Conservation (phyloP, 2,329 filamentous ascomycete genomes). For the Ophiostoma angusticollis region DNA sequence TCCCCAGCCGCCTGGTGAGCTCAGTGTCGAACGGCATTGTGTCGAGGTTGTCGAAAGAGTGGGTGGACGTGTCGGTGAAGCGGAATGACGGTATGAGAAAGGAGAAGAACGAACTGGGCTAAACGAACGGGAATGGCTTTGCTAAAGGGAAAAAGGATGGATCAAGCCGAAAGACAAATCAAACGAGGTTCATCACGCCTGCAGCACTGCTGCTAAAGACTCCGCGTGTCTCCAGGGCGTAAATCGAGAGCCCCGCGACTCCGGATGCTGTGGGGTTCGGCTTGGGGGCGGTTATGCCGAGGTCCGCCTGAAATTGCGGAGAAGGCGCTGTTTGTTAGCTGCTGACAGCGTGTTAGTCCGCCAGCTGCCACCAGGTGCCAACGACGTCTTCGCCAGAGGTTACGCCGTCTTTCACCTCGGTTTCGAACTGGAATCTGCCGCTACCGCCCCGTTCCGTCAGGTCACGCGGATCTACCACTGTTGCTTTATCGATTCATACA, state of each 20-base stretch:
- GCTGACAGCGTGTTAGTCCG: neutral
- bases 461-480: no score
- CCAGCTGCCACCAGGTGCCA: neutral
- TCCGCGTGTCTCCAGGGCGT: neutral
- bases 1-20: conserved; percentile 44
- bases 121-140: no score
- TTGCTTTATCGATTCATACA: no score
- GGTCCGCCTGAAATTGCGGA: conserved; percentile 8
- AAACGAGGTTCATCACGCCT: no score
- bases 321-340: neutral
- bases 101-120: neutral
- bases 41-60: neutral
- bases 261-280: conserved; percentile 2
- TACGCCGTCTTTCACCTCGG: no score
- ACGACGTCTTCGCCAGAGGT: no score
- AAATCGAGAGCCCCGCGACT: no score
- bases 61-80: neutral
- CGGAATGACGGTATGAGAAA: neutral
- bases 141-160: no score
- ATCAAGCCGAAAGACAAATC: no score
- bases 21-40: conserved; percentile 46
- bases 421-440: no score
- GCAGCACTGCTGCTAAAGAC: conserved; percentile 8
- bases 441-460: no score
- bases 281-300: conserved; percentile 8